Conservation (phyloP, 768 basidiomycete genomes). For the Pleurotus salmoneostramineus region DNA sequence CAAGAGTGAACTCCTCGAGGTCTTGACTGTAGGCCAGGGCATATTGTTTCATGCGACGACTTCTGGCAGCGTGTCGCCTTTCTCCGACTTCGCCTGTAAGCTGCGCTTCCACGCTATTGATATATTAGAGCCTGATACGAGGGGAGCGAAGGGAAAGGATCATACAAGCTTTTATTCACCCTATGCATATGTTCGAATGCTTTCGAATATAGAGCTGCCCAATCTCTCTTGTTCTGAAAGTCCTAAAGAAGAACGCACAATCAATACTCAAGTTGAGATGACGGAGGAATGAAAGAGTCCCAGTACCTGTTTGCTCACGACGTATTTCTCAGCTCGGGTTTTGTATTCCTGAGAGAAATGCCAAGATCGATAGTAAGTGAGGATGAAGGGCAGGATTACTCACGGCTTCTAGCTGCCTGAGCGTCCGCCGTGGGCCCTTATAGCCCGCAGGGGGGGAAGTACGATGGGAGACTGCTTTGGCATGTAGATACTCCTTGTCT, state of each 20-base stretch:
- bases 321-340: background rate
- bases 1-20: background rate
- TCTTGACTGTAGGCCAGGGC: background rate
- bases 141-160: background rate
- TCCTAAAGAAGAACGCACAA: background rate
- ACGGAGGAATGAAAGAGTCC: background rate
- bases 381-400: background rate
- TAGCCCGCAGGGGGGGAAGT: background rate
- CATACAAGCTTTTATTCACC: background rate
- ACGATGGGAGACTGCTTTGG: background rate
- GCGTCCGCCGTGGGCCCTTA: background rate
- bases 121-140: background rate
- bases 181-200: background rate
- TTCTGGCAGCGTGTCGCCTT: background rate
- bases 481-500: background rate
- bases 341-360: background rate
- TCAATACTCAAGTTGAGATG: background rate
- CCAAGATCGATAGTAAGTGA: background rate
- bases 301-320: background rate
- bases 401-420: background rate
- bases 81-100: background rate
- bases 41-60: background rate
- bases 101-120: background rate
- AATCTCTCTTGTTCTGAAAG: background rate
- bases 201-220: background rate